These are phyloP conservation scores for Selaginella moellendorffii DNA, from an alignment of 75 land plant genomes.

Conservation along the genomic window DNA sequence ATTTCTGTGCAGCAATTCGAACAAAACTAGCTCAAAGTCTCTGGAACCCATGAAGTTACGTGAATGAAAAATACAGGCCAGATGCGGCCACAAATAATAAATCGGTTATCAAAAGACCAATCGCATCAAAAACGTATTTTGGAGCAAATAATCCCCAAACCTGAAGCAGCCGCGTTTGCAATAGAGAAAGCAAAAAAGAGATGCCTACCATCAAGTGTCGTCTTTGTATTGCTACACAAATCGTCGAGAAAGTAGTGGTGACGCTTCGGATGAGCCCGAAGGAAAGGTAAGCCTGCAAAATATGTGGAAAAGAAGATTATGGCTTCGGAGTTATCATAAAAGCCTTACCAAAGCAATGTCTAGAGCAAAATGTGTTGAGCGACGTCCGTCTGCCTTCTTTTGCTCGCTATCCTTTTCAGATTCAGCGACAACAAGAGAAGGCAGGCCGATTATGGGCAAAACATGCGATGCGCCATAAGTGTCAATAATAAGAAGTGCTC, in stretches of 20 bases:
- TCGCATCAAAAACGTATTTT: constrained; percentile 82
- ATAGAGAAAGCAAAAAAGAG: background rate
- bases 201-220: constrained; percentile 90
- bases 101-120: constrained; percentile 62
- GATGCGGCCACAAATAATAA: constrained; percentile 35
- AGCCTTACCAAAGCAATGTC: background rate
- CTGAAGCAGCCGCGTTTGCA: constrained; percentile 26
- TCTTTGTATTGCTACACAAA: constrained; percentile 81
- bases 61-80: constrained; percentile 20
- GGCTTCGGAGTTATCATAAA: no score
- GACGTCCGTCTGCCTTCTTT: background rate
- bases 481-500: constrained; percentile 67
- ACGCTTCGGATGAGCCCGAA: constrained; percentile 49
- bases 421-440: constrained; percentile 24
- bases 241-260: constrained; percentile 40
- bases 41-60: no score
- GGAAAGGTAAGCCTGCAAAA: constrained; percentile 47
- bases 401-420: background rate
- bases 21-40: no score
- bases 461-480: constrained; percentile 88
- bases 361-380: no score
- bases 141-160: constrained; percentile 99
- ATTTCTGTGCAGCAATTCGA: no score
- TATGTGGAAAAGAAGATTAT: no score
- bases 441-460: constrained; percentile 64